A percentile compares a stretch with the other conserved stretches of the same genome.
Conservation (phyloP, 208 protist species). For the Trypanosomatidae sp. region DNA sequence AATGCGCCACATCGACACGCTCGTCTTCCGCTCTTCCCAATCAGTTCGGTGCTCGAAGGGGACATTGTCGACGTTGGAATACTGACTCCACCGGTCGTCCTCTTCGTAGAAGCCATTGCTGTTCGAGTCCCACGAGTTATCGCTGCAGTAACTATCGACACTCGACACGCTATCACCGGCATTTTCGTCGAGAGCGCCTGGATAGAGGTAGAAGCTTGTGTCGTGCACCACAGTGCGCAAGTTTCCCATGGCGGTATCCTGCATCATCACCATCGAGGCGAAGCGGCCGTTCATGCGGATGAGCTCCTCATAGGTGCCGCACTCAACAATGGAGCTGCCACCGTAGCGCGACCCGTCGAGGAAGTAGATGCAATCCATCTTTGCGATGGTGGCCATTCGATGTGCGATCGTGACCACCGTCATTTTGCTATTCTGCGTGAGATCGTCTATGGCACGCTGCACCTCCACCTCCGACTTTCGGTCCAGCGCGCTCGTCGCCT, state of each 20-base stretch:
- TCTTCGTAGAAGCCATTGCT: constrained; percentile 2
- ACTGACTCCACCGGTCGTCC: constrained; percentile 29
- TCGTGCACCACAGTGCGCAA: constrained; percentile 31
- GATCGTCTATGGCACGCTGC: constrained; percentile 62
- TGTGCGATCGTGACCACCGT: constrained; percentile 91
- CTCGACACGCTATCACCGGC: background rate
- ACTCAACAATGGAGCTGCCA: constrained; percentile 58
- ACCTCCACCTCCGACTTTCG: constrained; percentile 88
- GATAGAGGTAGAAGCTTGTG: constrained; percentile 44
- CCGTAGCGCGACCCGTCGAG: constrained; percentile 43
- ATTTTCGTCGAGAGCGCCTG: constrained; percentile 8
- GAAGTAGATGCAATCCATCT: constrained; percentile 90
- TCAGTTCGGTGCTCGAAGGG: constrained; percentile 53
- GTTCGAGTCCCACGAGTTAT: constrained; percentile 19
- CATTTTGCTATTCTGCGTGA: constrained; percentile 62
- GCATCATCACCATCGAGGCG: constrained; percentile 68
- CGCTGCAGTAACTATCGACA: background rate
- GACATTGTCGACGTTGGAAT: constrained; percentile 50
- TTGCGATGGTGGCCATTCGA: constrained; percentile 81
- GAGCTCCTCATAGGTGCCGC: constrained; percentile 68
- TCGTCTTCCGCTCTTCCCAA: constrained; percentile 48
- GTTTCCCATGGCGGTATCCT: constrained; percentile 33
- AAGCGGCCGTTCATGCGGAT: constrained; percentile 59
- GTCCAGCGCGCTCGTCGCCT: constrained; percentile 92
- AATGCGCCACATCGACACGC: constrained; percentile 48